Base-by-base conservation (phyloP, 441 rosid species). In the Brassica hybrid region DNA sequence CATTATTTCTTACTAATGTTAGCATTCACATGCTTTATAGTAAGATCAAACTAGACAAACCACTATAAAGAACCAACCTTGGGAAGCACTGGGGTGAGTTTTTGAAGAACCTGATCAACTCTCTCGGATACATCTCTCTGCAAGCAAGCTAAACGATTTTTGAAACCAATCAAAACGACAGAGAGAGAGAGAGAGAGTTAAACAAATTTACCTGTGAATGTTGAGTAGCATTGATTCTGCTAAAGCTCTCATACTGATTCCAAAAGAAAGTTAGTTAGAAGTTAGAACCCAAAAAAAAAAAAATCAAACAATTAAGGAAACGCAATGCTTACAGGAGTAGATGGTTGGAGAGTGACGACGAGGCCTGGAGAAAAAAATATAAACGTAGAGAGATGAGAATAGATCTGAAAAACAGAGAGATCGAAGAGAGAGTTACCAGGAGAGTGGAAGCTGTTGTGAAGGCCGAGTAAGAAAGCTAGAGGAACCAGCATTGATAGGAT, bases 401-500 rank as follows among this genome's bases (percentile, higher is more conserved):
- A 71, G 83, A 80, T 77, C 83, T 77, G 75, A 71, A 66, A n/a
- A n/a, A n/a, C n/a, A 74, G 38, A 52, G 69, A 61, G 76, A 76
- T 75, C 81, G 13, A n/a, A 56, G 10, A 63, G 30, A 1, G 43
- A 71, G 14, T 70, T 75, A 84, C 89, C 86, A 70, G 87, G 65
- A 67, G 97, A 84, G 85, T 91, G 93, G 74, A 95, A 90, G 77
- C 96, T 89, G 21, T 89, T 91, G 88, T 90, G 87, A 80, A 93
- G 87, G 80, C 97, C 98, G 50, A 93, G 95, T 70, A 96, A 84
- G 80, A 96, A 92, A 63, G 89, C 94, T 25, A 96, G 95, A 75
- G 97, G 99, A 78, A 93, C 97, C 64, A 96, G 91, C 98, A 96
- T 93, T 14, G 99, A 96, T 52, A 96, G 92, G 45, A 96, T 32